phyloP scores from a whole-genome alignment of 139 green algal genomes.

The Nannochloris sp. region DNA sequence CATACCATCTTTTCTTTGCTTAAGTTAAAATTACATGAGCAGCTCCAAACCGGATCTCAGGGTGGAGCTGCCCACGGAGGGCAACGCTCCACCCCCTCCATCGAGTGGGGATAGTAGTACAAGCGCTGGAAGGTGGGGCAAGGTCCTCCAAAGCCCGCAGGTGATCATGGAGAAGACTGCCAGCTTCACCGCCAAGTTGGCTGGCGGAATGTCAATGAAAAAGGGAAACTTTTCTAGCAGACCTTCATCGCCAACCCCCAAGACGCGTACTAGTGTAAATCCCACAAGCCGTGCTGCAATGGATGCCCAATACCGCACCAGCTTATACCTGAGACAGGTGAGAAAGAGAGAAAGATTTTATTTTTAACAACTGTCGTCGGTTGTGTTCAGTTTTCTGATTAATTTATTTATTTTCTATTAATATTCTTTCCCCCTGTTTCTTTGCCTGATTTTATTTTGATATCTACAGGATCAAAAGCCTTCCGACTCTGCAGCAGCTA shows the following conservation, averaged over 20 bases:
- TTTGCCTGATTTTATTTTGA: neutral
- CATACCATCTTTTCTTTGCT: too few relatives aligned
- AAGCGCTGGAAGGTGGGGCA: neutral
- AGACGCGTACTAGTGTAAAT: conserved; percentile 16
- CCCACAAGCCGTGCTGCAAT: conserved; percentile 7
- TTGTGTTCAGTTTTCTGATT: neutral
- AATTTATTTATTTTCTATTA: neutral
- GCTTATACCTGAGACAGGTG: neutral
- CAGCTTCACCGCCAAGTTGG: neutral
- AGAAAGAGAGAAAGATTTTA: too few relatives aligned
- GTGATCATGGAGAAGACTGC: conserved; percentile 3
- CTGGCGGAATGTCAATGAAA: neutral
- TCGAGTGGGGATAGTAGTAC: neutral
- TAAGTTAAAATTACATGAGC: too few relatives aligned
- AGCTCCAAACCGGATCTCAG: neutral
- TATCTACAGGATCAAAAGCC: neutral
- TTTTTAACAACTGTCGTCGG: too few relatives aligned
- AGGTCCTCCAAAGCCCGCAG: neutral
- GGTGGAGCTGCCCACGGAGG: neutral
- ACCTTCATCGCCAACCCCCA: neutral
- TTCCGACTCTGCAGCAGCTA: neutral
- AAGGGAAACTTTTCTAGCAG: neutral
- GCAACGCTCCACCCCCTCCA: neutral
- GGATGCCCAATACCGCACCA: conserved; percentile 8
- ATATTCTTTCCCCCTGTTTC: neutral